Base-by-base conservation (phyloP, 2,329 filamentous ascomycete genomes). In the Orbilia blumenaviensis region DNA sequence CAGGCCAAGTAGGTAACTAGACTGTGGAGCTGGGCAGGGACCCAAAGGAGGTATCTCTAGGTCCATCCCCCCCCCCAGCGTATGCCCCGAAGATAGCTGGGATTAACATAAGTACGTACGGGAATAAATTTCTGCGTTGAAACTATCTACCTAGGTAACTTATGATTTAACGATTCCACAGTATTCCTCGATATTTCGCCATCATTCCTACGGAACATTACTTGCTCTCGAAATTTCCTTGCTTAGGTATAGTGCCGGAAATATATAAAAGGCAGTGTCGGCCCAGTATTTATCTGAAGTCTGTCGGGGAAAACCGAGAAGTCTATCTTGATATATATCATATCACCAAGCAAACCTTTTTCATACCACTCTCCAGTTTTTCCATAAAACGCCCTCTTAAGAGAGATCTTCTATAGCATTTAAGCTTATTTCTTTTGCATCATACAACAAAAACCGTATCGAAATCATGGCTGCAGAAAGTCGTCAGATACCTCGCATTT, bases 401-500 rank as follows among this genome's bases (percentile, higher is more conserved):
- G 27, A 54, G 32, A 41, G 21, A 52, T 52, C 42, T 36, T 46
- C 9, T 61, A 62, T 50, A 56, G 8, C 52, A 27, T 54, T 38
- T 38, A 58, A 64, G 16, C 58, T 72, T 60, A 66, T 50, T 46
- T 58, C 21, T 27, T 32, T 32, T 58, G 23, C 32, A 66, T 52
- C 41, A 42, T 23, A 44, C 25, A 46, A 16, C 18, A 7, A 25
- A 21, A n/a, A 14, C 12, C 23, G 27, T 48, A 50, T 50, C 46
- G 10, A 50, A 34, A 44, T 32, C 36, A 75, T 67, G 63, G 38
- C 56, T 58, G 25, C 71, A 34, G 56, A 63, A 27, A 44, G 21
- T 38, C 72, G 72, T 32, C 64, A 38, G 2, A 86, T 87, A 72
- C 86, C 85, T 3, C 82, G 83, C 72, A 87, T 89, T 80, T 89